Evolutionary conservation across 2,329 filamentous ascomycete species (phyloP).

Genomic region (Alternaria rosae): DNA sequence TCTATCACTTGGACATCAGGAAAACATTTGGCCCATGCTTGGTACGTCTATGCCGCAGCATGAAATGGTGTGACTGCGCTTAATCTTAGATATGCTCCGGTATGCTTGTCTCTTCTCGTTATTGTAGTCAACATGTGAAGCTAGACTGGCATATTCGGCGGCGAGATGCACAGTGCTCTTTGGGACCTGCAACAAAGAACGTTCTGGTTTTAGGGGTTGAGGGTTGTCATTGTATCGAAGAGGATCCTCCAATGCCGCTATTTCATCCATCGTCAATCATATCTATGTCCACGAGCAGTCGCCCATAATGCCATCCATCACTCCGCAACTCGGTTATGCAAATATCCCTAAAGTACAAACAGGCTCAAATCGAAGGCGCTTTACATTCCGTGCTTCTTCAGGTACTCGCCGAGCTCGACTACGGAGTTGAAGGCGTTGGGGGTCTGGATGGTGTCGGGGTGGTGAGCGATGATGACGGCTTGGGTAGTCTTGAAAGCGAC

Average conservation of each 20-base stretch:
- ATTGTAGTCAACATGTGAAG: background rate
- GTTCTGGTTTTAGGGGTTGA: conserved; percentile 7
- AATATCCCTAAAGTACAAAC: conserved; percentile 48
- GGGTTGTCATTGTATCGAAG: conserved; percentile 22
- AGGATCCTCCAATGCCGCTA: conserved; percentile 16
- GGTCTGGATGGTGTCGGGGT: conserved; percentile 75
- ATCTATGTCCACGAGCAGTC: conserved; percentile 14
- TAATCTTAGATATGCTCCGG: background rate
- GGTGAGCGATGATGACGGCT: conserved; percentile 87
- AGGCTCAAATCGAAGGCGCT: conserved; percentile 18
- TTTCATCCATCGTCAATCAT: conserved; percentile 16
- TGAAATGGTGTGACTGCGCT: background rate
- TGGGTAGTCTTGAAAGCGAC: conserved; percentile 86
- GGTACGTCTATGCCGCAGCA: background rate
- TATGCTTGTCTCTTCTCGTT: background rate
- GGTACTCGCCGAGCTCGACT: conserved; percentile 86
- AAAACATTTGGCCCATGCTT: background rate
- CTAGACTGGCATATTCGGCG: background rate
- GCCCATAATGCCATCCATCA: conserved; percentile 12
- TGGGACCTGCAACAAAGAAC: background rate
- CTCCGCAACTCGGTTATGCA: conserved; percentile 40
- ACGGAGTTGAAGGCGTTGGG: conserved; percentile 80
- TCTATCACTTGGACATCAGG: background rate
- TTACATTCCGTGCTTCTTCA: conserved; percentile 80
- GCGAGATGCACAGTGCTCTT: background rate